Percentiles rank a stretch among this genome's conserved stretches.
Evolutionary conservation across 2,329 filamentous ascomycete genomes (phyloP).

Genomic region (Aspergillus ruber): DNA sequence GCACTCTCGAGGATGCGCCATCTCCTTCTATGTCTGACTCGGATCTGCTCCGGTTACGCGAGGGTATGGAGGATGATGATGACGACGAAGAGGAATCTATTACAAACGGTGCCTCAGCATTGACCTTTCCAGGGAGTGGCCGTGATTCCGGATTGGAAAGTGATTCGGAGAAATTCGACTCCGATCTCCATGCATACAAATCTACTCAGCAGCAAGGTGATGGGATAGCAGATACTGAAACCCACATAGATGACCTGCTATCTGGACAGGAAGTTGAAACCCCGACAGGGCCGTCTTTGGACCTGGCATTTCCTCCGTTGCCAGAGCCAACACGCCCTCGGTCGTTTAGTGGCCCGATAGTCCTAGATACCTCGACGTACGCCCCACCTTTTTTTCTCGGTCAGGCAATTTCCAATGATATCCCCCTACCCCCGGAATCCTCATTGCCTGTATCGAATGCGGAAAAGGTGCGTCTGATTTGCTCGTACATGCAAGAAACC

Average conservation of each 20-base stretch:
- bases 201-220: background rate
- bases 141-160: background rate
- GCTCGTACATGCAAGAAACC: conserved; percentile 6
- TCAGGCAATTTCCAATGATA: background rate
- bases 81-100: background rate
- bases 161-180: background rate
- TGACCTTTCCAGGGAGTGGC: background rate
- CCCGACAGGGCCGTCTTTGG: background rate
- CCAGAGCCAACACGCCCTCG: background rate
- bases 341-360: background rate
- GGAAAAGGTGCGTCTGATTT: conserved; percentile 6
- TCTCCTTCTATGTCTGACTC: background rate
- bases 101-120: background rate
- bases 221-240: background rate
- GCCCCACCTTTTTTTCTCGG: background rate
- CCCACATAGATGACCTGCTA: background rate
- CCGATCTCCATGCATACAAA: background rate
- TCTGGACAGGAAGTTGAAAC: background rate
- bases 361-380: background rate
- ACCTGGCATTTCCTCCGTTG: background rate
- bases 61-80: background rate
- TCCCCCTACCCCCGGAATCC: background rate
- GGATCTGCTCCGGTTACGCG: background rate
- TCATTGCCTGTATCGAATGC: conserved; percentile 3
- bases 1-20: background rate